phyloP scores from a whole-genome alignment of 2,329 filamentous ascomycete species.

The Sclerotinia glacialis region DNA sequence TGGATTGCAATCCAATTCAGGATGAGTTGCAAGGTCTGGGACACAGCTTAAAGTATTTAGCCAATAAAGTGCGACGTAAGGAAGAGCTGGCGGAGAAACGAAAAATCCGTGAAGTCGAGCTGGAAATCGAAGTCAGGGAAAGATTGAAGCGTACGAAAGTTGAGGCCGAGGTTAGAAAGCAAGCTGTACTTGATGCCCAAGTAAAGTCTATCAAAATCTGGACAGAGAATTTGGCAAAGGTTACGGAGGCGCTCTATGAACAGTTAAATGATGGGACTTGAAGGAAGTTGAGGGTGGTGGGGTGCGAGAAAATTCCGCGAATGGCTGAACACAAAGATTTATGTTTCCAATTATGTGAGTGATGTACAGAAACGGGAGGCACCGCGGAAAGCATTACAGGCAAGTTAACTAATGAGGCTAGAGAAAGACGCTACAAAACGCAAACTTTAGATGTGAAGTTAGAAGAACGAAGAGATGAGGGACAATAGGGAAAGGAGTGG shows the following conservation, averaged over 20 bases:
- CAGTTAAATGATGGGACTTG: conserved; percentile 34
- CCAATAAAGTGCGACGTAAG: conserved; percentile 45
- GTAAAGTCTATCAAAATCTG: conserved; percentile 29
- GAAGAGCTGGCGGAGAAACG: conserved; percentile 37
- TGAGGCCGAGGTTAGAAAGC: conserved; percentile 24
- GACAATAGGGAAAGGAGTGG: conserved; percentile 42
- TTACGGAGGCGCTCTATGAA: conserved; percentile 36
- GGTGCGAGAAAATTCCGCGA: not conserved
- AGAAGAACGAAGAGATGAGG: conserved; percentile 90
- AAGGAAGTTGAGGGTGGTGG: conserved; percentile 19
- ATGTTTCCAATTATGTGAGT: conserved; percentile 74
- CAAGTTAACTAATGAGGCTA: conserved; percentile 88
- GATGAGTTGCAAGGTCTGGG: conserved; percentile 40
- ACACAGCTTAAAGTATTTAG: conserved; percentile 51
- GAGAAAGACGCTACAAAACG: conserved; percentile 90
- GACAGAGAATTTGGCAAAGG: conserved; percentile 31
- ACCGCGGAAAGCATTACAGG: conserved; percentile 86
- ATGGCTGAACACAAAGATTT: conserved; percentile 55
- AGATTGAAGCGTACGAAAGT: conserved; percentile 32
- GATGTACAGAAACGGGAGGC: conserved; percentile 78
- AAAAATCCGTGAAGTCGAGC: conserved; percentile 32
- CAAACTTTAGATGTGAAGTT: conserved; percentile 67
- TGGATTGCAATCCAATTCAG: conserved; percentile 44
- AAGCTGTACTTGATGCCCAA: conserved; percentile 28
- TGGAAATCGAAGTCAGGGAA: conserved; percentile 36